A percentile compares a stretch with the other conserved stretches of the same genome.
Evolutionary conservation across 2,329 filamentous ascomycete genomes (phyloP).

Genomic region (Waltergamsia citrina): DNA sequence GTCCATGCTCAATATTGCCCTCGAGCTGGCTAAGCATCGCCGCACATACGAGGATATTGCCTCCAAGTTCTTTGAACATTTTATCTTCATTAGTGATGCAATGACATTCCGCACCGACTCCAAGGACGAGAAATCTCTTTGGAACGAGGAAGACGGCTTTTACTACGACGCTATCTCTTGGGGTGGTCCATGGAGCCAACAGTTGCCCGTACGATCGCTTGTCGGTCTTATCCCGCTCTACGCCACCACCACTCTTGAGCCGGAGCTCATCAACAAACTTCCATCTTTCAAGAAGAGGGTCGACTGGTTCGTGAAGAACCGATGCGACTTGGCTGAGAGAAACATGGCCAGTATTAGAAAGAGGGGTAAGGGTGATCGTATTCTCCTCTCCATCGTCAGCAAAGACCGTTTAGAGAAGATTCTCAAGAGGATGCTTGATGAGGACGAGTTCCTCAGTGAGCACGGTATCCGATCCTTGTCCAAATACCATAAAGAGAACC

Average conservation of each 20-base stretch:
- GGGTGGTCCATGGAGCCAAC: constrained; percentile 87
- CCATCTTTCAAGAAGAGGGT: constrained; percentile 88
- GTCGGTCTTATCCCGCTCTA: constrained; percentile 92
- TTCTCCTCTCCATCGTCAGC: constrained; percentile 83
- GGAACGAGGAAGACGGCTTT: constrained; percentile 95
- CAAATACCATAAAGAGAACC: constrained; percentile 81
- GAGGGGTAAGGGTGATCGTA: constrained; percentile 80
- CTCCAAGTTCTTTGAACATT: constrained; percentile 98
- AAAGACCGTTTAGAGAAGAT: constrained; percentile 88
- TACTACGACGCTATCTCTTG: constrained; percentile 98
- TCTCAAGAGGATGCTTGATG: constrained; percentile 83
- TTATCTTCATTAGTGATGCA: constrained; percentile 94
- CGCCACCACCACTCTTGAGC: constrained; percentile 84
- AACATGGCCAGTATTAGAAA: constrained; percentile 92
- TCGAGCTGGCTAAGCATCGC: constrained; percentile 91
- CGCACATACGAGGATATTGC: constrained; percentile 95
- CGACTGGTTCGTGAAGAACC: constrained; percentile 89
- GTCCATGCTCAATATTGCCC: constrained; percentile 92
- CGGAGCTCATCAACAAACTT: constrained; percentile 84
- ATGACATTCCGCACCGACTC: constrained; percentile 74
- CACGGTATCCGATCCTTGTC: constrained; percentile 89
- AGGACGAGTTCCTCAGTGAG: constrained; percentile 84
- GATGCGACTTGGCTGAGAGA: constrained; percentile 75
- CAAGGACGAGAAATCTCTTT: constrained; percentile 72
- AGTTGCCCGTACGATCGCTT: constrained; percentile 83